Conservation (phyloP, 2,329 filamentous ascomycete genomes). For the Dothideomycetidae sp. region DNA sequence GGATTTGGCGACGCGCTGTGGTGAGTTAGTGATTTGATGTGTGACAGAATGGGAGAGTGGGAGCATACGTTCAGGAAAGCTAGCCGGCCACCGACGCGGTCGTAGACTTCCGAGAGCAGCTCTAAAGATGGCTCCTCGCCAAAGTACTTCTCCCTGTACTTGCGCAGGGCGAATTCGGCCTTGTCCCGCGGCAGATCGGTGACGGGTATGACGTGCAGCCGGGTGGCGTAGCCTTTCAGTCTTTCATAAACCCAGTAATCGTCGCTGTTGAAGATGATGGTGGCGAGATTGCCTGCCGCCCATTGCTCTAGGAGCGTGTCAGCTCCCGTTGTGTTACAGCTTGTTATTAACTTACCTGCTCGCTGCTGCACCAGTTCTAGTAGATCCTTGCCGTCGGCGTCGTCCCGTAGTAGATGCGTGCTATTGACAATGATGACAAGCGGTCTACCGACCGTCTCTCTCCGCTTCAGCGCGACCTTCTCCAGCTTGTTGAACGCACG, state of each 20-base stretch:
- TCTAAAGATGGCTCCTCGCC: slow-evolving; percentile 41
- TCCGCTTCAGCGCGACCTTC: slow-evolving; percentile 70
- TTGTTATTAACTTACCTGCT: slow-evolving; percentile 32
- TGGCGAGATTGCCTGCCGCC: slow-evolving; percentile 83
- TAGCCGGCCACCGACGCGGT: slow-evolving; percentile 72
- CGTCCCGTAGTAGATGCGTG: slow-evolving; percentile 77
- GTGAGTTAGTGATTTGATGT: not conserved
- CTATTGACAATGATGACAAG: slow-evolving; percentile 91
- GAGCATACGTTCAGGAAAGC: slow-evolving; percentile 60
- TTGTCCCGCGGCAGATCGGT: slow-evolving; percentile 65
- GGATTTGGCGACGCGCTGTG: slow-evolving; percentile 63
- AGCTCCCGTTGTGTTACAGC: too few species aligned
- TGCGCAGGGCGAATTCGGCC: slow-evolving; percentile 61
- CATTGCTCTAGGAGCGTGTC: slow-evolving; percentile 86
- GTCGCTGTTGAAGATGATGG: slow-evolving; percentile 87
- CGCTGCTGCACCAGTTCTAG: slow-evolving; percentile 90
- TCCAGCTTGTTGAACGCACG: slow-evolving; percentile 95
- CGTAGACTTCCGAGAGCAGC: slow-evolving; percentile 64
- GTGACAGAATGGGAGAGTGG: not conserved
- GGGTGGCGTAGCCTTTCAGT: slow-evolving; percentile 77
- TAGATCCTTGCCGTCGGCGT: slow-evolving; percentile 83
- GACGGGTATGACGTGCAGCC: slow-evolving; percentile 87
- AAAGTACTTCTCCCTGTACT: slow-evolving; percentile 71
- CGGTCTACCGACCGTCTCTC: slow-evolving; percentile 49
- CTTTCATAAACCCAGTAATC: slow-evolving; percentile 98